Evolutionary conservation across 768 basidiomycete species (phyloP), one percentile per base, ranked within the genome.

Genomic region (Suillus alpinus): DNA sequence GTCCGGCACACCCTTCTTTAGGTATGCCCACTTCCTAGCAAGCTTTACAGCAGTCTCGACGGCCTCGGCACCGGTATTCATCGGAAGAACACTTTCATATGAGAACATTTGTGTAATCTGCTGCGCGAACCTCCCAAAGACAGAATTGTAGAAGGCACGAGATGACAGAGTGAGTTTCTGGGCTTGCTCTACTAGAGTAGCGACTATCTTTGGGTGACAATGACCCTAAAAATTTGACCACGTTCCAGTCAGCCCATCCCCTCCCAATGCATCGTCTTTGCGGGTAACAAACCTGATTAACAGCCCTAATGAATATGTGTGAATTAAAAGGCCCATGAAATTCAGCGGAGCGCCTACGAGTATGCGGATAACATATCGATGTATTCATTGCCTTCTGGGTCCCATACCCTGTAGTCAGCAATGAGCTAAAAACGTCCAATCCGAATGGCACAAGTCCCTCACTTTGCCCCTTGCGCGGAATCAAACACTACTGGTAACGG

Each of bases 11-110:
- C 85, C 87, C 79, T 94, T 98, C 77, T 84, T 84, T 78, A 82
- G 82, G 76, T 98, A 98, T 2, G 91, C 96, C 97, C 97, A 98
- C 78, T 98, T 98, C 66, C 97, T 78, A 0, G 97, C 89, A 18
- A 98, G 82, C 81, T 99, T 99, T 72, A 99, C 75, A n/a, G 89
- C 86, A 0, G 95, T 97, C 78, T 99, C 97, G 58, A 98, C 97
- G 8, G 97, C 97, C 71, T 99, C 97, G 0, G 95, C 95, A 50
- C 96, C 96, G 0, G 96, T 98, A 81, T 99, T 99, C 95, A 98
- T 97, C 26, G 96, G 95, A 9, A 98, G 80, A 2, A 97, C 94
- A 87, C 94, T 95, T 63, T 96, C 95, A 73, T 91, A 98, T 13
- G 88, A 89, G 69, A 96, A 94, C 76, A 91, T 84, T 61, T 85